Conservation (phyloP, 2,329 filamentous ascomycete species). For the Helotiales sp. region DNA sequence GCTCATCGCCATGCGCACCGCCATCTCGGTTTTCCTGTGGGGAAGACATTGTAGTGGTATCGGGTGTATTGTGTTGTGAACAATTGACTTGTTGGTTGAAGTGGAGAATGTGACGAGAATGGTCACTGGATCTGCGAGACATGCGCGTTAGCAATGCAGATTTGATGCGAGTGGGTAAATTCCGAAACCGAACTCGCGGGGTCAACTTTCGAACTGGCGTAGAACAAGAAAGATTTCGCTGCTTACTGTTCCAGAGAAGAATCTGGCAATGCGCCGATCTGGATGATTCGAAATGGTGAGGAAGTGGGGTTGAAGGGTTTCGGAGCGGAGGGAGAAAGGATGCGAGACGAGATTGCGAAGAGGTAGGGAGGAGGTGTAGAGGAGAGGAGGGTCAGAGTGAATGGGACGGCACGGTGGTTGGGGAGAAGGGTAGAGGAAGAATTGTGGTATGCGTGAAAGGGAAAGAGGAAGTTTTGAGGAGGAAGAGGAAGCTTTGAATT, state of each 20-base stretch:
- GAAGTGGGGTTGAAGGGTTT: slow-evolving; percentile 13
- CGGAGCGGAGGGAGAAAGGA: slow-evolving; percentile 22
- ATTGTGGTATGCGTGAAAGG: slow-evolving; percentile 3
- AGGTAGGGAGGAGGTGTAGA: slow-evolving; percentile 15
- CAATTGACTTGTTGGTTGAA: slow-evolving; percentile 4
- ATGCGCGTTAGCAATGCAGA: background rate
- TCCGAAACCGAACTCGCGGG: background rate
- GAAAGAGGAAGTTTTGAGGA: background rate
- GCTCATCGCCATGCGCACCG: slow-evolving; percentile 44
- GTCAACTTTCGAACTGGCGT: no score
- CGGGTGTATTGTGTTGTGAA: background rate
- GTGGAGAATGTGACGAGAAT: background rate
- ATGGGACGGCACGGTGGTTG: slow-evolving; percentile 19
- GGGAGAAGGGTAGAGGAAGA: slow-evolving; percentile 19
- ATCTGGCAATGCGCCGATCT: slow-evolving; percentile 4
- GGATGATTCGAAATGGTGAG: slow-evolving; percentile 3
- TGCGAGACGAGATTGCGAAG: background rate
- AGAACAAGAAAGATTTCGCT: background rate
- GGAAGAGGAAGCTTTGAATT: background rate
- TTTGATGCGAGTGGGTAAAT: background rate
- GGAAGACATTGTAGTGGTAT: slow-evolving; percentile 31
- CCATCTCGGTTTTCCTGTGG: slow-evolving; percentile 33
- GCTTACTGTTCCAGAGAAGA: background rate
- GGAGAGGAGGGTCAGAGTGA: background rate
- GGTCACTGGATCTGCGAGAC: slow-evolving; percentile 4